phyloP scores from a whole-genome alignment of 441 rosid genomes.

The Viola pubescens region DNA sequence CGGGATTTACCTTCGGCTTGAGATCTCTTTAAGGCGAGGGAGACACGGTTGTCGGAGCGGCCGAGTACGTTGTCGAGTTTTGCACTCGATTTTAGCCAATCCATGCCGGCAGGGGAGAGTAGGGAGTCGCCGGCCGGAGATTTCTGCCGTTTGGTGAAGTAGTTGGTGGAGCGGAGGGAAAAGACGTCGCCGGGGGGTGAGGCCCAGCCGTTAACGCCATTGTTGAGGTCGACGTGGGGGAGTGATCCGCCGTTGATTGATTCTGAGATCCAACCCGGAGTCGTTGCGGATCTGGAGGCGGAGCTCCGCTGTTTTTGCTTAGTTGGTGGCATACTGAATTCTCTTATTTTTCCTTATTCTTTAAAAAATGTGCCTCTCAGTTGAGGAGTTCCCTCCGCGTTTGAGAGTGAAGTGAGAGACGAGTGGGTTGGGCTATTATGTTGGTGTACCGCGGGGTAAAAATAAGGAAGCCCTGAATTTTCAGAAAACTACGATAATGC shows the following conservation, averaged over 20 bases:
- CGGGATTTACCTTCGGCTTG: conserved; percentile 48
- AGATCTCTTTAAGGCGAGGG: conserved; percentile 40
- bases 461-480: no score
- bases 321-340: conserved; percentile 35
- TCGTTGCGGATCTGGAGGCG: conserved; percentile 20
- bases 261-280: conserved; percentile 50
- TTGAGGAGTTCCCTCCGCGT: no score
- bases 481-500: no score
- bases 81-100: conserved; percentile 58
- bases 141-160: conserved; percentile 49
- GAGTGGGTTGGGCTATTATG: no score
- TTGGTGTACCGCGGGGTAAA: no score
- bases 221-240: conserved; percentile 50
- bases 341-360: background rate
- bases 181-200: conserved; percentile 76
- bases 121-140: conserved; percentile 64
- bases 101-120: conserved; percentile 83
- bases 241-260: conserved; percentile 55
- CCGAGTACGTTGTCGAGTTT: conserved; percentile 59
- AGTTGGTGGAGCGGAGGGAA: conserved; percentile 54
- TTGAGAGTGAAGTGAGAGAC: no score
- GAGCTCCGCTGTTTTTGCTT: conserved; percentile 32
- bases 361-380: no score
- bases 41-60: conserved; percentile 74
- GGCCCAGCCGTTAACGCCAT: conserved; percentile 73